Evolutionary conservation across 306 rosid genomes (phyloP).

Genomic region (Trifolium pratense): DNA sequence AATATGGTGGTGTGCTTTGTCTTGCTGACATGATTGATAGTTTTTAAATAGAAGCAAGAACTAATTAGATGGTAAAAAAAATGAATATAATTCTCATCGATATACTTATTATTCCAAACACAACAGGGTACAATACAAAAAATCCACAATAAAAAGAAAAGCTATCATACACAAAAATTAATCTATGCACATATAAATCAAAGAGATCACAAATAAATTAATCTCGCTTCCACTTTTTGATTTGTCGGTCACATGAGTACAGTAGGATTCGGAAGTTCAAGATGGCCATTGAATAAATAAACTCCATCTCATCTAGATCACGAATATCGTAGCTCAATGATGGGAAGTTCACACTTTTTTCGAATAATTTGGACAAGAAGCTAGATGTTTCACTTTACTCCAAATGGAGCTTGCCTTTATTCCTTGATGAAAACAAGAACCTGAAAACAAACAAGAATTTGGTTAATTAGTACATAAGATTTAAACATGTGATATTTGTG

Average conservation of each 20-base stretch:
- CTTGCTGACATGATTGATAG: not conserved
- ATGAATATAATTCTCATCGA: constrained; percentile 40
- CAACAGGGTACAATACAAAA: constrained; percentile 40
- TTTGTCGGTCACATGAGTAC: constrained; percentile 44
- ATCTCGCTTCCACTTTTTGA: constrained; percentile 44
- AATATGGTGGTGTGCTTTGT: not conserved
- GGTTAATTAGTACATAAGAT: not conserved
- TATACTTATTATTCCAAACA: constrained; percentile 40
- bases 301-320: constrained; percentile 47
- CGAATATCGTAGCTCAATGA: constrained; percentile 34
- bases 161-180: constrained; percentile 45
- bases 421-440: constrained; percentile 60
- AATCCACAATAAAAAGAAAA: constrained; percentile 46
- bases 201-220: constrained; percentile 40
- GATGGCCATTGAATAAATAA: constrained; percentile 56
- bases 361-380: constrained; percentile 50
- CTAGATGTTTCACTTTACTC: constrained; percentile 51
- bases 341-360: constrained; percentile 59
- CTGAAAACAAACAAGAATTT: constrained; percentile 47
- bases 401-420: constrained; percentile 67
- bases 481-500: not conserved
- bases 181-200: constrained; percentile 52
- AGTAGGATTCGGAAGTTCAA: constrained; percentile 54
- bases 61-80: constrained; percentile 10
- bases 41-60: not conserved